phyloP scores from a whole-genome alignment of 345 rosid species.

The Boechera stricta region DNA sequence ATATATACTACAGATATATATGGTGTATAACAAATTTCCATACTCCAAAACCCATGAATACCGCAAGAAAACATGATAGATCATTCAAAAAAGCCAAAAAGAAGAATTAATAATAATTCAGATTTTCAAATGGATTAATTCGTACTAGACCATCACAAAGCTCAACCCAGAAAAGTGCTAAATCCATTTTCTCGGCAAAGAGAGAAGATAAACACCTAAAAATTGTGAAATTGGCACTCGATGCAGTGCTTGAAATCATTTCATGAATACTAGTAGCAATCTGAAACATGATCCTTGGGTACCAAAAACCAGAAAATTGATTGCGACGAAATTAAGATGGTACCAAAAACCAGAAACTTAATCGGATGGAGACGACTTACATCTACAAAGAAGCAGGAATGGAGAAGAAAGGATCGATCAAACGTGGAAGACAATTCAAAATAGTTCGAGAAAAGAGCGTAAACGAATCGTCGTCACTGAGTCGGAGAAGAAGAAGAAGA shows the following conservation, averaged over 20 bases:
- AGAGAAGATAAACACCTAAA: background rate
- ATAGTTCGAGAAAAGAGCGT: slow-evolving; percentile 5
- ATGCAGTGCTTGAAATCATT: background rate
- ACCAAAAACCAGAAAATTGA: slow-evolving; percentile 6
- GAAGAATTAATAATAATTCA: background rate
- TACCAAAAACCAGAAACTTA: slow-evolving; percentile 3
- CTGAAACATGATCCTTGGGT: background rate
- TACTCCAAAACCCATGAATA: background rate
- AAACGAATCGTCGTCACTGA: slow-evolving; percentile 35
- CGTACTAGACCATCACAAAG: background rate
- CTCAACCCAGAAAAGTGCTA: slow-evolving; percentile 2
- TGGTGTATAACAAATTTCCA: background rate
- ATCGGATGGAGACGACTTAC: slow-evolving; percentile 35
- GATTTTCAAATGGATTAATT: background rate
- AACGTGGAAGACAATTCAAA: background rate
- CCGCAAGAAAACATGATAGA: background rate
- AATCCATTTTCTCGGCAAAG: background rate
- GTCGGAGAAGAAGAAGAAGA: slow-evolving; percentile 21
- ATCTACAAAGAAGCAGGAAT: slow-evolving; percentile 19
- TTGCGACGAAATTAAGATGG: slow-evolving; percentile 29
- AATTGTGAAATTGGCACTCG: background rate
- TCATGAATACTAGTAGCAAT: background rate
- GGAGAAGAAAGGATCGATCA: slow-evolving; percentile 28
- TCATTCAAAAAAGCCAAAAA: slow-evolving; percentile 1
- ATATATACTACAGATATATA: background rate